These are phyloP conservation scores for Marasmius fiardii DNA, from an alignment of 1,284 basidiomycete genomes.

Conservation along the genomic window DNA sequence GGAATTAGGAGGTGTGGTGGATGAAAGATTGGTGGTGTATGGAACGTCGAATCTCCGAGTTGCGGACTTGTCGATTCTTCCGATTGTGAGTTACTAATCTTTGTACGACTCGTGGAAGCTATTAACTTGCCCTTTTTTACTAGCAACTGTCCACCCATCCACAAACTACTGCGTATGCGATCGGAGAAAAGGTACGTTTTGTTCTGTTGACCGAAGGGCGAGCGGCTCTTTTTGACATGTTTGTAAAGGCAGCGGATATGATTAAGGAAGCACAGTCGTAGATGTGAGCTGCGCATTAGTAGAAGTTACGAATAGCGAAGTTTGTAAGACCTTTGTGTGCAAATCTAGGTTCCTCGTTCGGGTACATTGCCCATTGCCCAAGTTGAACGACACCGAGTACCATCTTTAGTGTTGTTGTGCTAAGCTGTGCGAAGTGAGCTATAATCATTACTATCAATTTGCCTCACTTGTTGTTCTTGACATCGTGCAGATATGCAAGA, in stretches of 20 bases:
- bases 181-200: slow-evolving; percentile 1
- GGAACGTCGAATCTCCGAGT: slow-evolving; percentile 1
- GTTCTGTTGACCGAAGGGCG: neutral
- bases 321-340: too few relatives aligned
- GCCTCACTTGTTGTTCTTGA: too few relatives aligned
- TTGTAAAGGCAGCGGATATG: neutral
- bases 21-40: neutral
- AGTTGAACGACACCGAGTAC: too few relatives aligned
- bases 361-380: too few relatives aligned
- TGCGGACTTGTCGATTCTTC: neutral
- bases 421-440: too few relatives aligned
- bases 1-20: neutral
- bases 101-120: neutral
- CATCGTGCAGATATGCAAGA: too few relatives aligned
- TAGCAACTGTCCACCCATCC: neutral
- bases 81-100: neutral
- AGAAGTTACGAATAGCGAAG: too few relatives aligned
- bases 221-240: neutral
- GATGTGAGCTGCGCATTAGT: neutral
- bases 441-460: too few relatives aligned
- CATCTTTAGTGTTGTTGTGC: too few relatives aligned
- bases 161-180: neutral
- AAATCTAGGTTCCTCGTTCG: too few relatives aligned
- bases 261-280: neutral
- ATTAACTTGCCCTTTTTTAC: neutral